Percentiles rank a stretch among this genome's conserved stretches.
Evolutionary conservation across 495 filamentous ascomycete genomes (phyloP).

Genomic region (Trichoderma reesei): DNA sequence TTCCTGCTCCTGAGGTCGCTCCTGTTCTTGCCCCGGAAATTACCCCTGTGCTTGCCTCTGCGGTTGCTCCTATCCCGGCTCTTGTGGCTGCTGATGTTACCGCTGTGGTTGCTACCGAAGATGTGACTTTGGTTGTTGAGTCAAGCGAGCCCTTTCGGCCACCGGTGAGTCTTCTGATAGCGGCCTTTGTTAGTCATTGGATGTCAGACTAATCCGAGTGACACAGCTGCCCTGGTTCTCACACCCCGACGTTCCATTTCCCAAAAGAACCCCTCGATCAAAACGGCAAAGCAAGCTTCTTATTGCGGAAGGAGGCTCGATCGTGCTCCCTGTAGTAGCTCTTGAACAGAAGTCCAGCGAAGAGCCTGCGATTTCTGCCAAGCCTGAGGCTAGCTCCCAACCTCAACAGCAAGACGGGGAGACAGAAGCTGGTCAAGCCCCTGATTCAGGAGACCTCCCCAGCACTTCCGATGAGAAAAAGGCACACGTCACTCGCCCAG

Average conservation of each 20-base stretch:
- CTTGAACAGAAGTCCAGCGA: slow-evolving; percentile 13
- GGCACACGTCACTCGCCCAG: slow-evolving; percentile 36
- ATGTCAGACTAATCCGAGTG: not conserved
- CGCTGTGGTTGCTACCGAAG: not conserved
- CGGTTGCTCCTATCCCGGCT: not conserved
- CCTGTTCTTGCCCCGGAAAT: not conserved
- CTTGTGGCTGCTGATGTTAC: not conserved
- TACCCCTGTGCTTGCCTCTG: not conserved
- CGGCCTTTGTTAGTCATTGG: not conserved
- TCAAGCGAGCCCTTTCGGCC: slow-evolving; percentile 43
- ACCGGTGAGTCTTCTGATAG: slow-evolving; percentile 44
- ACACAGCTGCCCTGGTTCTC: slow-evolving; percentile 77
- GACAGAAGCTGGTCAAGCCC: slow-evolving; percentile 52
- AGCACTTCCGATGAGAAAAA: slow-evolving; percentile 32
- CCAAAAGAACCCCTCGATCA: slow-evolving; percentile 33
- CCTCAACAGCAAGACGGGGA: slow-evolving; percentile 32
- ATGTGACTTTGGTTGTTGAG: slow-evolving; percentile 1
- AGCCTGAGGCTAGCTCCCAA: slow-evolving; percentile 16
- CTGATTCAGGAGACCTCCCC: slow-evolving; percentile 61
- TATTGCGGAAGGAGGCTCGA: slow-evolving; percentile 20
- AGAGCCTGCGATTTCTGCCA: slow-evolving; percentile 13
- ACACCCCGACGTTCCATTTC: slow-evolving; percentile 55
- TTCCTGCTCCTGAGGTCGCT: not conserved
- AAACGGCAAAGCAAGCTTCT: slow-evolving; percentile 27
- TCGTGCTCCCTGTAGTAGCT: slow-evolving; percentile 24